Percentiles rank a stretch among this genome's conserved stretches.
Evolutionary conservation across 176 grass and related monocot species (phyloP).

Genomic region (Raddia distichophylla): DNA sequence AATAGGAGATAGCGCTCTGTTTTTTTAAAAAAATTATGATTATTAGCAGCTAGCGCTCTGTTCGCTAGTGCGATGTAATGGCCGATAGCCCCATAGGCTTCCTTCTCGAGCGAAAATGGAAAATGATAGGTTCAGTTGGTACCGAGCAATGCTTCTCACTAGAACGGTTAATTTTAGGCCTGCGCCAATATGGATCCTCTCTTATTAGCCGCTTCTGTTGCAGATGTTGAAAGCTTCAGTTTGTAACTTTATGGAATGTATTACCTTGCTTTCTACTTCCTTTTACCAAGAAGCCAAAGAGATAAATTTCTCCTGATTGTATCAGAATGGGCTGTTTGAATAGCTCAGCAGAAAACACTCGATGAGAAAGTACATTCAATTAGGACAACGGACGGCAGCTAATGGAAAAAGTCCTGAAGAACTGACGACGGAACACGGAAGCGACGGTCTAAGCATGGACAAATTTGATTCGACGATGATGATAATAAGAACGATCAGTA

Average conservation of each 20-base stretch:
- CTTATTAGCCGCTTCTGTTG: not conserved
- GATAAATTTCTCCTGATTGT: not conserved
- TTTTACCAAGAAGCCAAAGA: not conserved
- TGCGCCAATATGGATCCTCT: not conserved
- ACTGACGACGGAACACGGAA: not conserved
- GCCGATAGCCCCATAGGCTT: not conserved
- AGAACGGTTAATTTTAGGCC: not conserved
- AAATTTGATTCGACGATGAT: not conserved
- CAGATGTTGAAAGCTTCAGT: not conserved
- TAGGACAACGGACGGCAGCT: not conserved
- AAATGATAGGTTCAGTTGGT: not conserved
- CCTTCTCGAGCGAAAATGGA: not conserved
- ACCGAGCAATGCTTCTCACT: not conserved
- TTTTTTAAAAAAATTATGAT: too few species aligned
- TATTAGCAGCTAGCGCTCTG: not conserved
- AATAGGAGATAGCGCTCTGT: too few species aligned
- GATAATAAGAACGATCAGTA: too few species aligned
- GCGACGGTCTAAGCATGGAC: not conserved
- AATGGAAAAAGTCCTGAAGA: not conserved
- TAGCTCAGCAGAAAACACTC: not conserved
- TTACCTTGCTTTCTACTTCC: not conserved
- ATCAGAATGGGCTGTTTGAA: not conserved
- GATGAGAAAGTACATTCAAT: not conserved
- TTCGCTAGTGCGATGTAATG: slow-evolving; percentile 5
- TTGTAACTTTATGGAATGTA: not conserved